These are phyloP conservation scores for Acer campestre DNA, from an alignment of 345 rosid species.

Conservation along the genomic window DNA sequence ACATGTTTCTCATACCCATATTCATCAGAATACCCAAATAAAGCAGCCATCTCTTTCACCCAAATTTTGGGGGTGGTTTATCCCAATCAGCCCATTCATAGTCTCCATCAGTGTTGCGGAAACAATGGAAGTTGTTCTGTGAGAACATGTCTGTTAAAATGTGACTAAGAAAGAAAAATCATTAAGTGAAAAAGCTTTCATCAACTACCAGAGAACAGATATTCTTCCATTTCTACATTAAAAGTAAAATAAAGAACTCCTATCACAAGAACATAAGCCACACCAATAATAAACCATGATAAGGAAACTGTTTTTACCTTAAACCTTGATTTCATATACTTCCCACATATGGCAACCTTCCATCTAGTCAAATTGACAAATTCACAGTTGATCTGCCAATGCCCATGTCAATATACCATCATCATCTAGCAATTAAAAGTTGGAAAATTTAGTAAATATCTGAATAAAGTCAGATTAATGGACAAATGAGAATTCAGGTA, in stretches of 20 bases:
- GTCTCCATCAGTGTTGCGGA: conserved; percentile 95
- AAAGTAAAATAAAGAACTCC: neutral
- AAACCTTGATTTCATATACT: conserved; percentile 81
- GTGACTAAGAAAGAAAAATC: conserved; percentile 18
- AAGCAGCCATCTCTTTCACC: conserved; percentile 73
- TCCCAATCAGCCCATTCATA: conserved; percentile 99
- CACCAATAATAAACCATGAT: neutral
- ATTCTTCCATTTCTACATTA: neutral
- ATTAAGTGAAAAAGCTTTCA: conserved; percentile 4
- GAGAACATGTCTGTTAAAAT: conserved; percentile 80
- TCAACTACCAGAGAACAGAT: neutral
- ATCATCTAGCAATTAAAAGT: neutral
- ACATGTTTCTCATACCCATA: conserved; percentile 36
- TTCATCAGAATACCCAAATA: conserved; percentile 78
- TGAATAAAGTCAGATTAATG: conserved; percentile 11
- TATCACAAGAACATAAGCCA: conserved; percentile 1
- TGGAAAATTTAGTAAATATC: neutral
- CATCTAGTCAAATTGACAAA: conserved; percentile 83
- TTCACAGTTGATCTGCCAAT: conserved; percentile 73
- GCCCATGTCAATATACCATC: neutral
- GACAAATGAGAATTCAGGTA: neutral
- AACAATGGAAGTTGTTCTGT: conserved; percentile 87
- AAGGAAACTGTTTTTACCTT: conserved; percentile 47
- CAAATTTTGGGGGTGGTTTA: conserved; percentile 89
- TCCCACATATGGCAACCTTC: conserved; percentile 98